These are phyloP conservation scores for Artemisia tridentata DNA, from an alignment of 129 eudicot species.

Conservation along the genomic window DNA sequence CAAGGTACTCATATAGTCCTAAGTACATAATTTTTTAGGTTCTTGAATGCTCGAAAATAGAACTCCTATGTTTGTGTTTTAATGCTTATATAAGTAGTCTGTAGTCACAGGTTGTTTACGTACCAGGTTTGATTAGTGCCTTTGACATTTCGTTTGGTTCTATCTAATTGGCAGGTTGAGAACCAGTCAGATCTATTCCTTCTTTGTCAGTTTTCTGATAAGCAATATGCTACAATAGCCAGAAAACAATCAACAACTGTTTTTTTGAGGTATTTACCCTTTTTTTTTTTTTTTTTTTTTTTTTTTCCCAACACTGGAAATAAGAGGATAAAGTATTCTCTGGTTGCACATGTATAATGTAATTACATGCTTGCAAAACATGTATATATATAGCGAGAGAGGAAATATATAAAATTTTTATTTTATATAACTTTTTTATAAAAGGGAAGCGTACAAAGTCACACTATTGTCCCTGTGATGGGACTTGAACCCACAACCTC, in stretches of 20 bases:
- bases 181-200: constrained; percentile 71
- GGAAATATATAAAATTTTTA: no score
- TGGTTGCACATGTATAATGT: no score
- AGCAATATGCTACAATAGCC: constrained; percentile 60
- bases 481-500: no score
- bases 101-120: constrained; percentile 3
- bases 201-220: constrained; percentile 63
- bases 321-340: no score
- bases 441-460: no score
- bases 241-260: constrained; percentile 56
- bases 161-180: constrained; percentile 65
- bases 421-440: no score
- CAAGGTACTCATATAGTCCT: constrained; percentile 58
- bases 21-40: constrained; percentile 13
- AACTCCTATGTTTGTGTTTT: not conserved
- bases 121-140: constrained; percentile 9
- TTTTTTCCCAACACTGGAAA: not conserved
- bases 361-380: no score
- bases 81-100: constrained; percentile 18
- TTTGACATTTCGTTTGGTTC: constrained; percentile 15
- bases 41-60: constrained; percentile 10
- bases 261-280: constrained; percentile 53
- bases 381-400: no score
- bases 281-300: not conserved
- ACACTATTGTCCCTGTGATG: no score